These are phyloP conservation scores for Porcisia hertigi DNA, from an alignment of 208 protist genomes.

Conservation along the genomic window DNA sequence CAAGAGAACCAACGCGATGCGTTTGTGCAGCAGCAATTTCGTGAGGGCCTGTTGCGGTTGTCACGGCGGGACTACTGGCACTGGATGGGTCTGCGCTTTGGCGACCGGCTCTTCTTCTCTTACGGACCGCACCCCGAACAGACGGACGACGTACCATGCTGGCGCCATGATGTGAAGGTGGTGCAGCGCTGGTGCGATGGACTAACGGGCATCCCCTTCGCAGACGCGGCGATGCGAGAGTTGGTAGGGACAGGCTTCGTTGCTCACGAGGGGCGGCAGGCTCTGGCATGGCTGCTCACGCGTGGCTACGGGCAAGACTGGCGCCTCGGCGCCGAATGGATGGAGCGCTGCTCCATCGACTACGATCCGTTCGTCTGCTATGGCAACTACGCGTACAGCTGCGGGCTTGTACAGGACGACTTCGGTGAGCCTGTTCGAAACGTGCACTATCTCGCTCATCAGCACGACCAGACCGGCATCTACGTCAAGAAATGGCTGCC, in stretches of 20 bases:
- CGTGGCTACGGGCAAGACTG: slow-evolving; percentile 90
- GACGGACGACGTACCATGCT: slow-evolving; percentile 72
- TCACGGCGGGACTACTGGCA: slow-evolving; percentile 90
- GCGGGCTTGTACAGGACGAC: slow-evolving; percentile 78
- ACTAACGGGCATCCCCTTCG: slow-evolving; percentile 87
- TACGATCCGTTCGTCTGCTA: slow-evolving; percentile 92
- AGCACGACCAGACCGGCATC: slow-evolving; percentile 90
- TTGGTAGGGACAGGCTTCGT: slow-evolving; percentile 80
- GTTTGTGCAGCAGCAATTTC: slow-evolving; percentile 82
- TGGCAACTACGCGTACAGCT: slow-evolving; percentile 79
- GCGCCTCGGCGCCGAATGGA: slow-evolving; percentile 88
- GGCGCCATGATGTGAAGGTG: slow-evolving; percentile 79
- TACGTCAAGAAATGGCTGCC: slow-evolving; percentile 92
- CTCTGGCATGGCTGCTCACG: slow-evolving; percentile 81
- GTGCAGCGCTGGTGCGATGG: slow-evolving; percentile 85
- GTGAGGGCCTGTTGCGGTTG: slow-evolving; percentile 78
- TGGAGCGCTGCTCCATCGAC: slow-evolving; percentile 88
- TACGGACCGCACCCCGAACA: slow-evolving; percentile 85
- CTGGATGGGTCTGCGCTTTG: slow-evolving; percentile 86
- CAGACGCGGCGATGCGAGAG: slow-evolving; percentile 89
- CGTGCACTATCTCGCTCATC: slow-evolving; percentile 80
- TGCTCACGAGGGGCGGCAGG: slow-evolving; percentile 73
- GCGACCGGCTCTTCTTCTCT: slow-evolving; percentile 73
- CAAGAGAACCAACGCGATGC: slow-evolving; percentile 58
- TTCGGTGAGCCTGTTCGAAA: slow-evolving; percentile 82